Evolutionary conservation across 2,329 filamentous ascomycete species (phyloP).

Genomic region (Helminthosporium solani): DNA sequence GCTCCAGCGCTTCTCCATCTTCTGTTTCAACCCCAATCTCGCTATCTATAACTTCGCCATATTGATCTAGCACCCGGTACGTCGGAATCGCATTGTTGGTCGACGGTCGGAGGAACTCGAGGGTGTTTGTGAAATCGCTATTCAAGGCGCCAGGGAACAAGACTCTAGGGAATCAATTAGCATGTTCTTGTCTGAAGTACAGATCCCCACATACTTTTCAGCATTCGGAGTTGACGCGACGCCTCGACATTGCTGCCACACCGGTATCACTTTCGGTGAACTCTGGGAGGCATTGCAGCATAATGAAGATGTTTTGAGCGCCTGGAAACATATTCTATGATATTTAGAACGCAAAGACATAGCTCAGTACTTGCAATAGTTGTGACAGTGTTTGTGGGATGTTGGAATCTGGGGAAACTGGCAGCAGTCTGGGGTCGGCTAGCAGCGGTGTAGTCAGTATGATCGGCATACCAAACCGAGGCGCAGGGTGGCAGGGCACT

Average conservation of each 20-base stretch:
- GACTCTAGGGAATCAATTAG: slow-evolving; percentile 45
- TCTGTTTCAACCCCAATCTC: slow-evolving; percentile 66
- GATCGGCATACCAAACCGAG: too few relatives aligned
- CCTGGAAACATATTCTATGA: slow-evolving; percentile 25
- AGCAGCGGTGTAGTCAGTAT: slow-evolving; percentile 26
- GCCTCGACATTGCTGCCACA: slow-evolving; percentile 52
- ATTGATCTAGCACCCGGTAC: slow-evolving; percentile 87
- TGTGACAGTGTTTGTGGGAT: slow-evolving; percentile 16
- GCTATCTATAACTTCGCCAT: slow-evolving; percentile 79
- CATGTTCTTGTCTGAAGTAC: not conserved
- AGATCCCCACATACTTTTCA: slow-evolving; percentile 53
- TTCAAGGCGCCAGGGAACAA: slow-evolving; percentile 92
- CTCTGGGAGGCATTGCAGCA: slow-evolving; percentile 19
- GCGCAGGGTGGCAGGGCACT: too few relatives aligned
- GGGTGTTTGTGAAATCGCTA: slow-evolving; percentile 81
- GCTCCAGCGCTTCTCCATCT: slow-evolving; percentile 59
- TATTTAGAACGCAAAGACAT: slow-evolving; percentile 39
- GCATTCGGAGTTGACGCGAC: slow-evolving; percentile 61
- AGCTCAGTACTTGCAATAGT: slow-evolving; percentile 16
- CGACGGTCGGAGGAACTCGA: slow-evolving; percentile 75
- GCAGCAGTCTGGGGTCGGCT: slow-evolving; percentile 27
- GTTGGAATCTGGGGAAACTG: slow-evolving; percentile 28
- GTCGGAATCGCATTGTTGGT: slow-evolving; percentile 78
- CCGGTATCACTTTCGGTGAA: slow-evolving; percentile 10
- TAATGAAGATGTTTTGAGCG: slow-evolving; percentile 11